These are phyloP conservation scores for bread wheat (Triticum aestivum) DNA, from an alignment of 176 grass and related monocot species.

Conservation along the genomic window DNA sequence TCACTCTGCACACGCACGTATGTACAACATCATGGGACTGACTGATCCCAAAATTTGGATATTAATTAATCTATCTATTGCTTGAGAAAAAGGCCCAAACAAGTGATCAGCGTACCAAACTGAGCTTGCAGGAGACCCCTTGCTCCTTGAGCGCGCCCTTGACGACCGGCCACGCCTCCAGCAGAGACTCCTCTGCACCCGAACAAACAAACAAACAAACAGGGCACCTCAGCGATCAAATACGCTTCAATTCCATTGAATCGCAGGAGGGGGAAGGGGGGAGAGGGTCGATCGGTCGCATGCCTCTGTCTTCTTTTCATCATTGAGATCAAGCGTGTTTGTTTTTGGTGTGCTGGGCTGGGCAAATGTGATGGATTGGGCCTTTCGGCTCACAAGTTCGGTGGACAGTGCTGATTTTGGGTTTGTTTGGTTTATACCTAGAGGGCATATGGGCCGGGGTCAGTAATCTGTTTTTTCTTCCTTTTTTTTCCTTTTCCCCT, in stretches of 20 bases:
- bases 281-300: background rate
- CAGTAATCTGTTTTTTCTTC: too few species aligned
- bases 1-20: constrained; percentile 51
- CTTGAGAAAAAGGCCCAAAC: background rate
- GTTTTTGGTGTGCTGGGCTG: too few species aligned
- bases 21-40: background rate
- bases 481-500: too few species aligned
- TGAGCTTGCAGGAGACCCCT: constrained; percentile 74
- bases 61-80: too few species aligned
- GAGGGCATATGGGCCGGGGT: too few species aligned
- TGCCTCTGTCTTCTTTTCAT: constrained; percentile 47
- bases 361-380: too few species aligned
- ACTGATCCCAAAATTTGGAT: background rate
- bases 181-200: constrained; percentile 72
- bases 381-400: too few species aligned
- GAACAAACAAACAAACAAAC: background rate
- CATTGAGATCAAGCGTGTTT: too few species aligned
- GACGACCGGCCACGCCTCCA: constrained; percentile 84
- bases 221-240: background rate
- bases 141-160: constrained; percentile 69
- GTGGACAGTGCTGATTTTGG: too few species aligned
- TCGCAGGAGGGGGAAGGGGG: background rate
- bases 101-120: constrained; percentile 43
- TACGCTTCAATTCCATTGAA: background rate
- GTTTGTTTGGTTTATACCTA: too few species aligned